A percentile compares a stretch with the other conserved stretches of the same genome.
Evolutionary conservation across 192 early-diverging fungal species (phyloP).

Genomic region (Backusella liffmaniae): DNA sequence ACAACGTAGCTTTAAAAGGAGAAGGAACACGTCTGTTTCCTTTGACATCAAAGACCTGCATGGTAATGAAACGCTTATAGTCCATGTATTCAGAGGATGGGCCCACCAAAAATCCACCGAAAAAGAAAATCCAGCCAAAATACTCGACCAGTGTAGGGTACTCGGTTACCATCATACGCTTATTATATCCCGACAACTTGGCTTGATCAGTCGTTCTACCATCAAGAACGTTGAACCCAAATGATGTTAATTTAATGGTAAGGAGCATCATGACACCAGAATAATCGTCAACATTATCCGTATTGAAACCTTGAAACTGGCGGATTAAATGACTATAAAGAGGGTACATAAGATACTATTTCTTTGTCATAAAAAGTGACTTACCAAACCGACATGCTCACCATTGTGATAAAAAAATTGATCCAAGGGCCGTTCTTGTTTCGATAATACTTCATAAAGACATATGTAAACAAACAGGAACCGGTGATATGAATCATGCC

Average conservation of each 20-base stretch:
- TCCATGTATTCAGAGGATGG: slow-evolving; percentile 80
- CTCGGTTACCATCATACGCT: slow-evolving; percentile 52
- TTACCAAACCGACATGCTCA: slow-evolving; percentile 66
- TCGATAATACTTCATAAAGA: slow-evolving; percentile 46
- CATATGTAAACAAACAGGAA: slow-evolving; percentile 52
- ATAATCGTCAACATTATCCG: slow-evolving; percentile 67
- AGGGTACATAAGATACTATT: not conserved
- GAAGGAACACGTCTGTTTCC: slow-evolving; percentile 8
- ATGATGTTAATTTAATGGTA: slow-evolving; percentile 90
- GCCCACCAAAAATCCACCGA: slow-evolving; percentile 79
- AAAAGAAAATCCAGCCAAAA: slow-evolving; percentile 90
- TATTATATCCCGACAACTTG: slow-evolving; percentile 68
- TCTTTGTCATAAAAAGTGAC: not conserved
- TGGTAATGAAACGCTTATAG: slow-evolving; percentile 45
- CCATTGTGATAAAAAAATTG: slow-evolving; percentile 63
- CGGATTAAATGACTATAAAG: slow-evolving; percentile 20
- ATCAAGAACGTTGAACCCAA: slow-evolving; percentile 84
- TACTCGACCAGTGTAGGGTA: slow-evolving; percentile 75
- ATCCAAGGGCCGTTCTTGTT: slow-evolving; percentile 52
- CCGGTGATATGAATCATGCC: slow-evolving; percentile 57
- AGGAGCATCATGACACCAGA: slow-evolving; percentile 94
- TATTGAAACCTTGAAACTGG: slow-evolving; percentile 39
- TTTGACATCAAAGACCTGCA: not conserved
- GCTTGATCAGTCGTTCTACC: slow-evolving; percentile 25
- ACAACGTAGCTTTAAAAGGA: not conserved